Base-by-base conservation (phyloP, 73 alveolate genomes). In the Paramecium pentaurelia region DNA sequence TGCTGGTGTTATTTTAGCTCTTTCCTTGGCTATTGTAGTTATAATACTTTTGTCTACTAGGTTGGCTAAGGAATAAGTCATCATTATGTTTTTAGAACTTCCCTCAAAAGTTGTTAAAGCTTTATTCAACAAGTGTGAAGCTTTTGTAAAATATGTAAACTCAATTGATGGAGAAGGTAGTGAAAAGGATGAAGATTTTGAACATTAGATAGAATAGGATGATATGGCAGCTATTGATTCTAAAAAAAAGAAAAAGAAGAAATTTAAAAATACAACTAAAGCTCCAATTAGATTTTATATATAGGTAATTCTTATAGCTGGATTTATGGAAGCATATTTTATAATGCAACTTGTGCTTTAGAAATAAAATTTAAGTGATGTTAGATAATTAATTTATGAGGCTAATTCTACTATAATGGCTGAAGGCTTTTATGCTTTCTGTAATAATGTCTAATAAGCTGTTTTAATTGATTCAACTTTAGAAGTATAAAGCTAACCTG, bases 261-360 rank as follows among this genome's bases (percentile, higher is more conserved):
- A 80, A 36, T 80, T 80, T 22, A 80, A 80, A 49, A 80, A 80
- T 80, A 32, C 91, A 14, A 45, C 91, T 6, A 22, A 80, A 80
- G 64, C 91, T 4, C 91, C 91, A 1, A 42, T 44, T 9, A 22
- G 64, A 25, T 80, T 80, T 80, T 80, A 80, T 49, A 45, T 45
- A 45, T 80, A 80, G 45, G 73, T 80, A 6, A 32, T 80, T n/a
- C 16, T 49, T 47, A 38, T 80, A 20, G 91, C 91, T 6, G 47
- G 91, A 14, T 44, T 80, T 2, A 80, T 80, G 91, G 91, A 80
- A 49, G 75, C 91, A 20, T 80, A 80, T 49, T 80, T 80, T 12
- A 80, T 80, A 20, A 28, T 80, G 34, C 16, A 42, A 42, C 27
- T 80, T 44, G 44, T 49, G 1, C 32, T 80, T 20, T 18, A 42